phyloP scores from a whole-genome alignment of 2,329 filamentous ascomycete genomes.

The Phaeophleospora eucalypticola region DNA sequence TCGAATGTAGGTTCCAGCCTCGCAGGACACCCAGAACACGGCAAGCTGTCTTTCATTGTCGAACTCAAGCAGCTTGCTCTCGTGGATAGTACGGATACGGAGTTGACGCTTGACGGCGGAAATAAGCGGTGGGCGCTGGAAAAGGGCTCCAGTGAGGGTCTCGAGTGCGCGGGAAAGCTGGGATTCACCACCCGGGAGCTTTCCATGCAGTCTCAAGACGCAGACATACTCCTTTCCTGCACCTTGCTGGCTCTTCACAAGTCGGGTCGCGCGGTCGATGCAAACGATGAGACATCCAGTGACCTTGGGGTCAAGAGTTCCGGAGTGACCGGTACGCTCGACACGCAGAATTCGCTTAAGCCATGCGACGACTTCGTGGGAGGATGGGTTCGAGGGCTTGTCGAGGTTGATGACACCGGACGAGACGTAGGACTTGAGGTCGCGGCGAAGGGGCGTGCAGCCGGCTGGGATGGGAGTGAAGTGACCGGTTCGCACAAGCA shows the following conservation, averaged over 20 bases:
- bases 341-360: constrained; percentile 94
- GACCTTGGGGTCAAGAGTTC: constrained; percentile 96
- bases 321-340: constrained; percentile 97
- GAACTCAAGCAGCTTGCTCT: constrained; percentile 92
- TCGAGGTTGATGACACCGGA: constrained; percentile 98
- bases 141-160: constrained; percentile 91
- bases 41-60: constrained; percentile 96
- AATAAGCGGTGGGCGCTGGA: constrained; percentile 94
- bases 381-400: constrained; percentile 95
- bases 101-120: constrained; percentile 98
- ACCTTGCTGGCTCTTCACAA: constrained; percentile 98
- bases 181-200: constrained; percentile 85
- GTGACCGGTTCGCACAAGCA: constrained; percentile 89
- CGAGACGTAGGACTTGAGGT: constrained; percentile 94
- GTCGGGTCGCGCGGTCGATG: constrained; percentile 91
- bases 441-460: constrained; percentile 84
- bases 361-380: constrained; percentile 98
- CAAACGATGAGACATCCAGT: constrained; percentile 93
- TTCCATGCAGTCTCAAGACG: constrained; percentile 92
- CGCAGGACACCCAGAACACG: constrained; percentile 99
- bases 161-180: constrained; percentile 92
- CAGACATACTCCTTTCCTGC: constrained; percentile 99
- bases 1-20: constrained; percentile 97
- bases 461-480: constrained; percentile 96
- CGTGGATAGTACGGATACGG: constrained; percentile 95